Conservation (phyloP, 1,284 basidiomycete species). For the Malassezia japonica region DNA sequence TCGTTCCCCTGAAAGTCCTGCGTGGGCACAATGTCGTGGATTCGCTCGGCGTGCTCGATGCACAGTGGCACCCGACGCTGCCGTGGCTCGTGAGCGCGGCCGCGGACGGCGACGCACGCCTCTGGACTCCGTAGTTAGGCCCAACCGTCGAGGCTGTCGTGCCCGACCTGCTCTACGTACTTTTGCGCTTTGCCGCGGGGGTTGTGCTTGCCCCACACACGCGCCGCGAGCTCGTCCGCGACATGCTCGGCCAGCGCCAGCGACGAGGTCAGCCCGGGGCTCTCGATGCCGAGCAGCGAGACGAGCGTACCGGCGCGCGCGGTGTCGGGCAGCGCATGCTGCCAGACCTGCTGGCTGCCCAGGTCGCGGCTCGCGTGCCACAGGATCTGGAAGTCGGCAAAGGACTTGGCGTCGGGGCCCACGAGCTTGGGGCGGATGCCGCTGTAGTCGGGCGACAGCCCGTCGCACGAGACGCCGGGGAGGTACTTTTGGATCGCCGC, state of each 20-base stretch:
- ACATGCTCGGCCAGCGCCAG: constrained; percentile 53
- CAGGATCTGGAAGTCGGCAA: constrained; percentile 66
- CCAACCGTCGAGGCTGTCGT: constrained; percentile 8
- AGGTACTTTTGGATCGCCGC: constrained; percentile 55
- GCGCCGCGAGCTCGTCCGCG: constrained; percentile 47
- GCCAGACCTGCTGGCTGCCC: constrained; percentile 31
- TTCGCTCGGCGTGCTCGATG: constrained; percentile 78
- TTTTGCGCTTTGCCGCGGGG: constrained; percentile 5
- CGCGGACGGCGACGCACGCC: constrained; percentile 75
- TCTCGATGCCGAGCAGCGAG: constrained; percentile 55
- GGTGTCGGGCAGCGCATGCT: constrained; percentile 18
- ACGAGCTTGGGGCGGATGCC: constrained; percentile 84
- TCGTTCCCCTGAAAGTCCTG: constrained; percentile 93
- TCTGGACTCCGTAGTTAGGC: constrained; percentile 57
- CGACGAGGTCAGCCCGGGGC: constrained; percentile 53
- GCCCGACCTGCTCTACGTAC: constrained; percentile 9
- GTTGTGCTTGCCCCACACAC: constrained; percentile 45
- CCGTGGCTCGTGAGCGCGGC: constrained; percentile 90
- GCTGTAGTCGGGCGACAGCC: constrained; percentile 75
- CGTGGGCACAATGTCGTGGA: constrained; percentile 75
- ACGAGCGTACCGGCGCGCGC: constrained; percentile 28
- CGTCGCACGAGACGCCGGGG: constrained; percentile 59
- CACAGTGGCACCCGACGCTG: constrained; percentile 77
- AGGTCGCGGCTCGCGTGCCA: constrained; percentile 33
- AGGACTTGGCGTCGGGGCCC: constrained; percentile 59